phyloP scores from a whole-genome alignment of 2,329 filamentous ascomycete genomes.

The Cryphonectria carpinicola region DNA sequence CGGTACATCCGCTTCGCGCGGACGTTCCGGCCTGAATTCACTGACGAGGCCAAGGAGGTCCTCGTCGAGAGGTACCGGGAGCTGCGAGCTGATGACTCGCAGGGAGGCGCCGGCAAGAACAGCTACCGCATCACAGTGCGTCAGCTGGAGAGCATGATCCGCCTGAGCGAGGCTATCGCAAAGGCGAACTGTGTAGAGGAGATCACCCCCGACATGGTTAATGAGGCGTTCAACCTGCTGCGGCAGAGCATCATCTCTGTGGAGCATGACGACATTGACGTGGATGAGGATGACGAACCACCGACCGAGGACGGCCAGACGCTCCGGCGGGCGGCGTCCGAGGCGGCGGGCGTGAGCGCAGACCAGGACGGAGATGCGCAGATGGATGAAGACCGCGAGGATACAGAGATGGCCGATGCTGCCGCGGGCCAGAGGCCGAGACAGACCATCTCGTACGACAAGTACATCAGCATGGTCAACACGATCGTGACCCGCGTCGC shows the following conservation, averaged over 20 bases:
- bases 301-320: conserved; percentile 50
- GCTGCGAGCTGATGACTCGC: conserved; percentile 87
- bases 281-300: conserved; percentile 70
- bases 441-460: conserved; percentile 93
- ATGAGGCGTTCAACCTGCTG: conserved; percentile 89
- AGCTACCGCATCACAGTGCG: conserved; percentile 97
- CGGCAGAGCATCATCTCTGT: conserved; percentile 96
- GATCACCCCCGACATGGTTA: conserved; percentile 81
- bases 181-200: conserved; percentile 97
- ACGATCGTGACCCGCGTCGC: conserved; percentile 80
- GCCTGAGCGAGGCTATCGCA: conserved; percentile 94
- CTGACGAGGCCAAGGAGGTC: conserved; percentile 79
- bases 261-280: conserved; percentile 95
- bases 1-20: conserved; percentile 95
- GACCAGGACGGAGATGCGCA: conserved; percentile 53
- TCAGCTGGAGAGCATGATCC: conserved; percentile 94
- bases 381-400: conserved; percentile 45
- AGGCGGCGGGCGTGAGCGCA: conserved; percentile 53
- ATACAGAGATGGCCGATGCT: conserved; percentile 35
- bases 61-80: conserved; percentile 96
- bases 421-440: conserved; percentile 50
- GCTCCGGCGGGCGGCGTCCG: conserved; percentile 51
- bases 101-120: conserved; percentile 91
- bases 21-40: conserved; percentile 93
- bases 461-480: conserved; percentile 91